A percentile compares a stretch with the other conserved stretches of the same genome.
Evolutionary conservation across 2,329 filamentous ascomycete species (phyloP).

Genomic region (Ascochyta clinopodiicola): DNA sequence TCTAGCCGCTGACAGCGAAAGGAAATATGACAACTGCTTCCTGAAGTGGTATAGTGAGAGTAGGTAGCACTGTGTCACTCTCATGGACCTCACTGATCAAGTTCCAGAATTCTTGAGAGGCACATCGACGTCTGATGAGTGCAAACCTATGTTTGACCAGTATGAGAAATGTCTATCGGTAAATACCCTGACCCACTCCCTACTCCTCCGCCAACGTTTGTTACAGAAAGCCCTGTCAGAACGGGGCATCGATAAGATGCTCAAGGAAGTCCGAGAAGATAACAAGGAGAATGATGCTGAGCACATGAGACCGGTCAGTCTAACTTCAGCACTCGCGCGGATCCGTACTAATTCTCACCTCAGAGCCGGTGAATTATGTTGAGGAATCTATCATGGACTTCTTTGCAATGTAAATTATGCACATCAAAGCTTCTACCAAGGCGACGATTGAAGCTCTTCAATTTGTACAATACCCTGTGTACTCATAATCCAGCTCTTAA

Average conservation of each 20-base stretch:
- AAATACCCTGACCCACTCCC: constrained; percentile 37
- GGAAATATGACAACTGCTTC: constrained; percentile 96
- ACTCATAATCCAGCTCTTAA: neutral
- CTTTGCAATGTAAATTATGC: neutral
- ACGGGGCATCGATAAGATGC: constrained; percentile 88
- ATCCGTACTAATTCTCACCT: neutral
- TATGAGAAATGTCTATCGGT: constrained; percentile 89
- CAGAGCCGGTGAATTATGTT: neutral
- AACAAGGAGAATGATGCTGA: constrained; percentile 85
- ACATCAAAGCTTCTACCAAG: neutral
- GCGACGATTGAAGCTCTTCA: neutral
- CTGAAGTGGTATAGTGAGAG: constrained; percentile 99
- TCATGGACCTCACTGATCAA: neutral
- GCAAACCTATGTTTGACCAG: constrained; percentile 81
- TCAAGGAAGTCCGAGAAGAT: constrained; percentile 88
- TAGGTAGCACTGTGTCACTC: constrained; percentile 54
- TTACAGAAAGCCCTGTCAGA: constrained; percentile 81
- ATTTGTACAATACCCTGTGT: constrained; percentile 4
- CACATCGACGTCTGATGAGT: constrained; percentile 83
- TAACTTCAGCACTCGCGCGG: no score
- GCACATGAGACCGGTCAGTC: constrained; percentile 58
- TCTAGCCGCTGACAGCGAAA: constrained; percentile 46
- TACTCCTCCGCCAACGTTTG: constrained; percentile 10
- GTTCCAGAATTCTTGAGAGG: constrained; percentile 81
- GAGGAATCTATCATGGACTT: neutral